A percentile compares a stretch with the other conserved stretches of the same genome.
Evolutionary conservation across 257 asterid species (phyloP).

Genomic region (Solanum lycopersicoides): DNA sequence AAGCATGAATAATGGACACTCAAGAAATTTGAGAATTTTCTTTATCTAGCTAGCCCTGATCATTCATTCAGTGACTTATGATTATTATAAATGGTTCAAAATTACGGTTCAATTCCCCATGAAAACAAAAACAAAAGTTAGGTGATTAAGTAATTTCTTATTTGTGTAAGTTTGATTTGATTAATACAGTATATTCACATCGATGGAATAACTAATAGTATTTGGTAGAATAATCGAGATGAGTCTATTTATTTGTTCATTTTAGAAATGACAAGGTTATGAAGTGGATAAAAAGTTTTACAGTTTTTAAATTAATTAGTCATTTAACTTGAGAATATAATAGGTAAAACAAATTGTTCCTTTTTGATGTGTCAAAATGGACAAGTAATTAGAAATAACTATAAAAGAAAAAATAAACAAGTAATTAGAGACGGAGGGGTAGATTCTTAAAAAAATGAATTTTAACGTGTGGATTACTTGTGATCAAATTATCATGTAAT

Average conservation of each 20-base stretch:
- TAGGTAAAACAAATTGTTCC: too few species aligned
- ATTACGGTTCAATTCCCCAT: background rate
- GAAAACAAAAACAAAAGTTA: background rate
- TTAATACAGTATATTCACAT: background rate
- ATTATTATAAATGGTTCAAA: background rate
- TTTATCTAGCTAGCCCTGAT: background rate
- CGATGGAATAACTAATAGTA: background rate
- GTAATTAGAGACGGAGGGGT: background rate
- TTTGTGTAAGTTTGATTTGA: background rate
- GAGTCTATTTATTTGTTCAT: too few species aligned
- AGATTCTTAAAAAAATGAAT: background rate
- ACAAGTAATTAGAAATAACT: too few species aligned
- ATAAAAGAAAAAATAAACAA: too few species aligned
- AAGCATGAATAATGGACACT: background rate
- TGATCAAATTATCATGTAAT: background rate
- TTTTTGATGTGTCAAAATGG: too few species aligned
- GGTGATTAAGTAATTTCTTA: background rate
- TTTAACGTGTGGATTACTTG: background rate
- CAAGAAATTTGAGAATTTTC: background rate
- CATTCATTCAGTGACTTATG: background rate
- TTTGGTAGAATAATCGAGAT: background rate
- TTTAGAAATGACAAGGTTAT: too few species aligned
- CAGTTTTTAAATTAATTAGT: too few species aligned
- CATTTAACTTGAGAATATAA: too few species aligned
- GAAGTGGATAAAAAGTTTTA: too few species aligned